Conservation (phyloP, 176 grass and related monocot species). For the Typha latifolia region DNA sequence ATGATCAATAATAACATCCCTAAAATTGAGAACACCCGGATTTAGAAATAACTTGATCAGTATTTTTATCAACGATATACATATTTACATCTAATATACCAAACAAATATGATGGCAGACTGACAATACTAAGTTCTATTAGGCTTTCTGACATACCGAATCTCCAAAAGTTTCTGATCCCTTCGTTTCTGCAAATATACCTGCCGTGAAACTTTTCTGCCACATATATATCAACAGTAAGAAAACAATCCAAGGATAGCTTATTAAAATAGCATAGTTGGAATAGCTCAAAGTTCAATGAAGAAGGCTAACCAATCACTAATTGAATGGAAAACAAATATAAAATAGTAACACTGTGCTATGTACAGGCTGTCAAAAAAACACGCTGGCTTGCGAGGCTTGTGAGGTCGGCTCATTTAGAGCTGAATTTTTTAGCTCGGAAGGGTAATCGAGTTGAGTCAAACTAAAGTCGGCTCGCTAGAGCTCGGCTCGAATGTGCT, state of each 20-base stretch:
- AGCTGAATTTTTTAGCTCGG: too few species aligned
- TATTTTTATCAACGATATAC: too few species aligned
- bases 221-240: slow-evolving; percentile 11
- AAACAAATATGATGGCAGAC: background rate
- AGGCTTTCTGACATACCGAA: slow-evolving; percentile 38
- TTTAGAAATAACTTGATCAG: background rate
- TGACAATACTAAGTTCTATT: background rate
- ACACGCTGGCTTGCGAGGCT: too few species aligned
- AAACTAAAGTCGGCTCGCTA: too few species aligned
- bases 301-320: too few species aligned
- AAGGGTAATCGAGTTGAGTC: too few species aligned
- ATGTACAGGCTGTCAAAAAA: too few species aligned
- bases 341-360: too few species aligned
- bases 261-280: background rate
- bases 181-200: slow-evolving; percentile 74
- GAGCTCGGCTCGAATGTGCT: too few species aligned
- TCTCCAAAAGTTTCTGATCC: slow-evolving; percentile 86
- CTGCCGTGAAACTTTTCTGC: slow-evolving; percentile 79
- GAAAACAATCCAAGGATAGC: background rate
- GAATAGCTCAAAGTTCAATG: background rate
- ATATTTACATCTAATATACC: too few species aligned
- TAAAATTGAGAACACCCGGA: slow-evolving; percentile 9
- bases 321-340: too few species aligned
- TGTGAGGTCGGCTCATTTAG: too few species aligned
- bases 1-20: slow-evolving; percentile 85